Conservation (phyloP, 1,139 yeast species). For the Hyphopichia pseudoburtonii region DNA sequence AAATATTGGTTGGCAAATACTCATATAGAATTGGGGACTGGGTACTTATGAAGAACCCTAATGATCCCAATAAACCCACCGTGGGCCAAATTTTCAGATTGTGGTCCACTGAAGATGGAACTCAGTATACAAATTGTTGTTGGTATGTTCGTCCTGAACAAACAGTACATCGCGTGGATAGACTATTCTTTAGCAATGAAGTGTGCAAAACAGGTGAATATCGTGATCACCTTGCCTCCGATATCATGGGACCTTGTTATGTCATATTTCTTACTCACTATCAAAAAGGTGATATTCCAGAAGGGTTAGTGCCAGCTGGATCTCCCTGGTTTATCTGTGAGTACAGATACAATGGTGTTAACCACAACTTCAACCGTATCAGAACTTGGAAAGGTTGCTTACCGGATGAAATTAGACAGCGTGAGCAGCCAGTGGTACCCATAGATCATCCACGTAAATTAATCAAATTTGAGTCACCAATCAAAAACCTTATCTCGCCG, state of each 20-base stretch:
- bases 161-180: conserved; percentile 89
- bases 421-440: conserved; percentile 72
- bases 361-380: conserved; percentile 87
- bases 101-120: conserved; percentile 86
- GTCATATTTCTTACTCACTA: conserved; percentile 93
- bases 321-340: conserved; percentile 94
- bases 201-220: conserved; percentile 97
- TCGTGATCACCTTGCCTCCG: conserved; percentile 87
- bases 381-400: conserved; percentile 98
- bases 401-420: conserved; percentile 92
- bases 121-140: conserved; percentile 88
- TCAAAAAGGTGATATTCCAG: conserved; percentile 92
- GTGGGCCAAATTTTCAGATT: conserved; percentile 91
- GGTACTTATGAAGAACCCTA: conserved; percentile 84
- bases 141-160: conserved; percentile 99
- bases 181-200: conserved; percentile 88
- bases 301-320: conserved; percentile 56
- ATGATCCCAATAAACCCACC: conserved; percentile 85
- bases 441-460: conserved; percentile 59
- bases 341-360: conserved; percentile 87
- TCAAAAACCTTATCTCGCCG: conserved; percentile 70
- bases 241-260: conserved; percentile 89
- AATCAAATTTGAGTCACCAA: conserved; percentile 79
- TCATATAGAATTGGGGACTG: conserved; percentile 89
- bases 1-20: conserved; percentile 68